These are phyloP conservation scores for Incumbomyces delicatus DNA, from an alignment of 2,329 filamentous ascomycete species.

Conservation along the genomic window DNA sequence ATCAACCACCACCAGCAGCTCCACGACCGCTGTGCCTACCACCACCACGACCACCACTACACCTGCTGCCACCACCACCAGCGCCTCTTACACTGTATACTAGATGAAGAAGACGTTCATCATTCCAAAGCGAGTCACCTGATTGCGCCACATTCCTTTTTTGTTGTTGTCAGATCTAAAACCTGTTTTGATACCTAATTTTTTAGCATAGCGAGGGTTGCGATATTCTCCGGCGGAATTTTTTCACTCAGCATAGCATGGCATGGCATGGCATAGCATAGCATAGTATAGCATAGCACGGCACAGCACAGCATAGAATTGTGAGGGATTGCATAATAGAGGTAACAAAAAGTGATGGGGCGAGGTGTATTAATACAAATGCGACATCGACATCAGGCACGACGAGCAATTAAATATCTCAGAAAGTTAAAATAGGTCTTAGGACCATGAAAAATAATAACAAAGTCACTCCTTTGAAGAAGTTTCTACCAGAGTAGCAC, in stretches of 20 bases:
- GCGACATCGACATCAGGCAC: too few relatives aligned
- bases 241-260: too few relatives aligned
- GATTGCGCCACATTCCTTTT: not conserved
- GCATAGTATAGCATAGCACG: slow-evolving; percentile 4
- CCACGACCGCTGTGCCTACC: not conserved
- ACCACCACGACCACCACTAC: not conserved
- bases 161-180: not conserved
- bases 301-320: too few relatives aligned
- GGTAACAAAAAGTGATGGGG: too few relatives aligned
- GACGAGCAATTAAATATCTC: too few relatives aligned
- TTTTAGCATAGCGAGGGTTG: too few relatives aligned
- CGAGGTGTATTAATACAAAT: too few relatives aligned
- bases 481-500: too few relatives aligned
- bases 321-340: too few relatives aligned
- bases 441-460: not conserved
- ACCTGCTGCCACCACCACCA: not conserved
- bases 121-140: not conserved
- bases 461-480: slow-evolving; percentile 1
- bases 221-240: too few relatives aligned
- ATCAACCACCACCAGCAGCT: not conserved
- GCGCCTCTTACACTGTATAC: not conserved
- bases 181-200: not conserved
- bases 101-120: not conserved
- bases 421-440: not conserved
- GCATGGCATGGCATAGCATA: not conserved